Base-by-base conservation (phyloP, 306 rosid genomes). In the Quercus agrifolia region DNA sequence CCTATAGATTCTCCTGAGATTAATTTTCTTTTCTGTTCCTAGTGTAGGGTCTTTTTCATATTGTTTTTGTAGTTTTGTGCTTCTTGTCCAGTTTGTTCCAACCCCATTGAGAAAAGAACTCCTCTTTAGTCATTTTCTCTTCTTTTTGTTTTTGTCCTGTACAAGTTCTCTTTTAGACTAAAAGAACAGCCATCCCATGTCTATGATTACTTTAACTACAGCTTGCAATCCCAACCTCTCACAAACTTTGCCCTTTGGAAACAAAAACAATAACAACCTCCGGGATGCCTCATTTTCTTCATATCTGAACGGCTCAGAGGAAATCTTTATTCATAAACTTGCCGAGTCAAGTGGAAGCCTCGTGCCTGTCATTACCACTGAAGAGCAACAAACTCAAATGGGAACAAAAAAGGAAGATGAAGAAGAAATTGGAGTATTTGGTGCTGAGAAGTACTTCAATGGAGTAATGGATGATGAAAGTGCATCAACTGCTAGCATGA, bases 361-460 rank as follows among this genome's bases (percentile, higher is more conserved):
- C 1, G 56, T 6, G 38, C 78, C 79, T 56, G 18, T 75, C 51
- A 66, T 5, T 81, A 72, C 61, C 73, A 75, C 41, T 85, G 74
- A 56, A 81, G 84, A 78, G 46, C 82, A 83, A 27, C 71, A 70
- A 56, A 68, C 54, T 51, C 74, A 58, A 30, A 15, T 33, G 35
- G 88, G 83, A 49, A 56, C 75, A 27, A 86, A 74, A 67, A 89
- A 88, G 79, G 97, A 88, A 74, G 90, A 91, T 8, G 89, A 88
- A 55, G 96, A 80, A 73, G 98, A 96, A 78, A 96, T 96, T 55
- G 99, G 91, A 70, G 94, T 96, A 0, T 96, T 96, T 76, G 85
- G 85, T 20, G 99, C 99, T 35, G 93, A 90, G 67, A 96, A 96
- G 76, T 96, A 96, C 91, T 96, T 96, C 96, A 91, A 90, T 77